Percentiles rank a stretch among this genome's conserved stretches.
Conservation (phyloP, 1,284 basidiomycete species). For the Mrakiaceae sp. region DNA sequence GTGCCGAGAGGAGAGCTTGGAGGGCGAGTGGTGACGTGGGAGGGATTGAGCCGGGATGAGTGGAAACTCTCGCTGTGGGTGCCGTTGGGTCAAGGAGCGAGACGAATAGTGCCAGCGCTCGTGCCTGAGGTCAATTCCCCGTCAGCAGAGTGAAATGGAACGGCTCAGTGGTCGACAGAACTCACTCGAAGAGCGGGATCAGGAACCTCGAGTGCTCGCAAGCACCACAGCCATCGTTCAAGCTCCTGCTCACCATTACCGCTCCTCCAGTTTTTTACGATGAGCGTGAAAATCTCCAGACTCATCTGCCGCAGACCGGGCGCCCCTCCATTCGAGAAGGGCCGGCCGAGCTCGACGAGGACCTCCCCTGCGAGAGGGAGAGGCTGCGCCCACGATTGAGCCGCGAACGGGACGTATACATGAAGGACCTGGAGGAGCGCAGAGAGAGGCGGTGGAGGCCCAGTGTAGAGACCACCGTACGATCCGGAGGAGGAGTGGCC, state of each 20-base stretch:
- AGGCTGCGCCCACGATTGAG: constrained; percentile 23
- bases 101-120: constrained; percentile 39
- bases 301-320: constrained; percentile 46
- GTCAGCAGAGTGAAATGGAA: constrained; percentile 42
- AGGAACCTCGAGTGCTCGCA: constrained; percentile 42
- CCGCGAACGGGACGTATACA: constrained; percentile 26
- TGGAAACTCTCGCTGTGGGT: not conserved
- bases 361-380: constrained; percentile 50
- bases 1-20: constrained; percentile 43
- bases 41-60: constrained; percentile 26
- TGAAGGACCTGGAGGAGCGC: constrained; percentile 40
- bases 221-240: constrained; percentile 55
- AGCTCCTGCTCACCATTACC: constrained; percentile 38
- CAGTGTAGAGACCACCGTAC: no score
- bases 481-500: no score
- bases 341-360: constrained; percentile 46
- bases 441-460: constrained; percentile 31
- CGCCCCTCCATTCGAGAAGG: constrained; percentile 41
- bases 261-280: constrained; percentile 47
- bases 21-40: constrained; percentile 42
- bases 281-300: constrained; percentile 49
- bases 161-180: constrained; percentile 19
- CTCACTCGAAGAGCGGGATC: constrained; percentile 25
- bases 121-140: constrained; percentile 30
- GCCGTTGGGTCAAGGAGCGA: constrained; percentile 35